Percentiles rank a stretch among this genome's conserved stretches.
Evolutionary conservation across 1,284 basidiomycete species (phyloP).

Genomic region (Ustilago sp.): DNA sequence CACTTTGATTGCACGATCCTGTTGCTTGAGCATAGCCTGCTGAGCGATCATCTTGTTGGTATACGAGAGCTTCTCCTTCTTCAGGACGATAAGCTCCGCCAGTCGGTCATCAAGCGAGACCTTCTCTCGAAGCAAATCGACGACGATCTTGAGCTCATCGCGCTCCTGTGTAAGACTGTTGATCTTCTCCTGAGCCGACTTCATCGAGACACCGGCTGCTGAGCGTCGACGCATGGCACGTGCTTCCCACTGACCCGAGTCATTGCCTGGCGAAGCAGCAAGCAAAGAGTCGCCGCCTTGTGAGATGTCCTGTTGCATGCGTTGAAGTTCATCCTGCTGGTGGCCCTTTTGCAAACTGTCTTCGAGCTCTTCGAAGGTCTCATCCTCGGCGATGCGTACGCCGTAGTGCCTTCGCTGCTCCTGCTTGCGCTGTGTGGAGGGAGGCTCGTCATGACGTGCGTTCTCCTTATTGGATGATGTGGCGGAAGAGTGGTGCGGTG

Average conservation of each 20-base stretch:
- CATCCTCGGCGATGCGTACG: conserved; percentile 55
- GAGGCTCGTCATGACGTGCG: conserved; percentile 33
- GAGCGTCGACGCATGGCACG: conserved; percentile 59
- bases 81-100: conserved; percentile 61
- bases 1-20: conserved; percentile 64
- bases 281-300: conserved; percentile 48
- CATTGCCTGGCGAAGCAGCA: conserved; percentile 34
- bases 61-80: conserved; percentile 63
- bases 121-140: conserved; percentile 66
- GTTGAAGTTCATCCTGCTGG: conserved; percentile 50
- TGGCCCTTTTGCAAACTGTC: conserved; percentile 50
- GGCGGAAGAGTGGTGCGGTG: conserved; percentile 32
- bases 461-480: conserved; percentile 40
- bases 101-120: conserved; percentile 61
- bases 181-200: conserved; percentile 64
- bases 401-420: conserved; percentile 51
- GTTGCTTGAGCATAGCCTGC: conserved; percentile 62
- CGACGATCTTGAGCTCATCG: conserved; percentile 67
- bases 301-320: conserved; percentile 55
- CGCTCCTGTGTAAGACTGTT: conserved; percentile 65
- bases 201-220: conserved; percentile 63
- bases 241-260: conserved; percentile 60
- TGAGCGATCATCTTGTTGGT: conserved; percentile 63
- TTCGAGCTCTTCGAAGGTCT: conserved; percentile 50
- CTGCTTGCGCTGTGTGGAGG: conserved; percentile 52